A percentile compares a stretch with the other conserved stretches of the same genome.
These are phyloP conservation scores for Neonectria punicea DNA, from an alignment of 2,329 filamentous ascomycete species.

Conservation along the genomic window DNA sequence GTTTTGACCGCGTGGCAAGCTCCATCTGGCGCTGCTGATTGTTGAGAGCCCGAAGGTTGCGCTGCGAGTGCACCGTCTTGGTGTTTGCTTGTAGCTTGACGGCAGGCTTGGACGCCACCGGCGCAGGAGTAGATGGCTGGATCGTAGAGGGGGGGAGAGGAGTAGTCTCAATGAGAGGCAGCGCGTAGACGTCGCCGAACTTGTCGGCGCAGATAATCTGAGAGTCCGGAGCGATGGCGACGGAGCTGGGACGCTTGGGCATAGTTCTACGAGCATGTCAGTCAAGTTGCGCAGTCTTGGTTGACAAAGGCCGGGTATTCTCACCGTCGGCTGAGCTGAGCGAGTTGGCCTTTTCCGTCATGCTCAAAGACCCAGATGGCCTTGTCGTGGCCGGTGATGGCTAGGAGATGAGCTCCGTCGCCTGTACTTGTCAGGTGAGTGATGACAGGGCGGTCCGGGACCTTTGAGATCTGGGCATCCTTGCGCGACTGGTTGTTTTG, in stretches of 20 bases:
- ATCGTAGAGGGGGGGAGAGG: conserved; percentile 22
- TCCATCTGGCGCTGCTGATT: conserved; percentile 64
- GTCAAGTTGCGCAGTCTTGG: conserved; percentile 21
- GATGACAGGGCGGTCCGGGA: conserved; percentile 71
- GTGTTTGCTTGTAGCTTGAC: conserved; percentile 64
- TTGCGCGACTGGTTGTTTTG: conserved; percentile 37
- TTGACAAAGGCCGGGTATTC: conserved; percentile 30
- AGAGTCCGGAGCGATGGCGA: conserved; percentile 75
- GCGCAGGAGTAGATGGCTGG: conserved; percentile 27
- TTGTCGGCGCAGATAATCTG: conserved; percentile 91
- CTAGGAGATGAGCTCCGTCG: conserved; percentile 75
- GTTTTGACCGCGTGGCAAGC: conserved; percentile 40
- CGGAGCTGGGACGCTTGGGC: conserved; percentile 87
- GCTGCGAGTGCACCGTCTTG: conserved; percentile 71
- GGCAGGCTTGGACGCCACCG: conserved; percentile 42
- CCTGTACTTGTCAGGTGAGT: conserved; percentile 73
- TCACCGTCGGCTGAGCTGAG: conserved; percentile 77
- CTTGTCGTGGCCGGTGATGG: conserved; percentile 92
- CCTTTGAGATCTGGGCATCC: conserved; percentile 41
- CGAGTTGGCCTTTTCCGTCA: conserved; percentile 67
- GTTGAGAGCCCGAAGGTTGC: conserved; percentile 69
- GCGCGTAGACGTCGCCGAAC: conserved; percentile 93
- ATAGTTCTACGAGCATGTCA: conserved; percentile 69
- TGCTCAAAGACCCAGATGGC: conserved; percentile 84
- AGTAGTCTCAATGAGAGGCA: conserved; percentile 64